These are phyloP conservation scores for Oropetium thomaeum DNA, from an alignment of 176 grass and related monocot genomes.

Conservation along the genomic window DNA sequence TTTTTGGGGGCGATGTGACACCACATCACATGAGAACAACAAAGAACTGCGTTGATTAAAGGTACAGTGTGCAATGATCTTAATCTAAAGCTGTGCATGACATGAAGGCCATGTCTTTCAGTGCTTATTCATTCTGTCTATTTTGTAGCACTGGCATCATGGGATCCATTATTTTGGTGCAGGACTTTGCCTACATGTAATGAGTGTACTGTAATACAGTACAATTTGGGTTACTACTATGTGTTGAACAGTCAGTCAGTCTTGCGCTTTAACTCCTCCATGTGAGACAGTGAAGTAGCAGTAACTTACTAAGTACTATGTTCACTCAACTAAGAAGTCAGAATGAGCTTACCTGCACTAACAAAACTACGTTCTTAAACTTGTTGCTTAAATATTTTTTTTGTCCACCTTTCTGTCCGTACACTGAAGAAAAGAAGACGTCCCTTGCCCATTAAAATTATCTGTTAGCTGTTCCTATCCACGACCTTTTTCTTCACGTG, in stretches of 20 bases:
- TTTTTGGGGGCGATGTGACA: background rate
- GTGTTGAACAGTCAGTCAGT: too few species aligned
- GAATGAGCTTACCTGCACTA: background rate
- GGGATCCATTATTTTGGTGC: conserved; percentile 1
- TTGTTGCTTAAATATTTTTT: background rate
- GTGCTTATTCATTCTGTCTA: background rate
- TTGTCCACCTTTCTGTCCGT: background rate
- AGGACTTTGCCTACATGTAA: background rate
- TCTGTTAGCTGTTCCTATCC: background rate
- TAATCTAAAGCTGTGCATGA: conserved; percentile 7
- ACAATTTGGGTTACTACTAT: background rate
- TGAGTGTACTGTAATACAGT: background rate
- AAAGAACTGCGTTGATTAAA: background rate
- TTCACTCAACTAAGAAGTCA: background rate
- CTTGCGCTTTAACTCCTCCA: background rate
- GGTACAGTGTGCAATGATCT: background rate
- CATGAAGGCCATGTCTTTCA: background rate
- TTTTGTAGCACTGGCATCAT: background rate
- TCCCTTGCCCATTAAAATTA: background rate
- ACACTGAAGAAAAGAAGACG: background rate
- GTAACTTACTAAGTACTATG: too few species aligned
- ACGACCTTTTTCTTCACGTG: conserved; percentile 40
- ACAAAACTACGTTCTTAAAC: background rate
- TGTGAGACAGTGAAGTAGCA: background rate
- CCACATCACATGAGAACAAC: background rate